Conservation (phyloP, 495 filamentous ascomycete genomes). For the Penicillium flavigenum region DNA sequence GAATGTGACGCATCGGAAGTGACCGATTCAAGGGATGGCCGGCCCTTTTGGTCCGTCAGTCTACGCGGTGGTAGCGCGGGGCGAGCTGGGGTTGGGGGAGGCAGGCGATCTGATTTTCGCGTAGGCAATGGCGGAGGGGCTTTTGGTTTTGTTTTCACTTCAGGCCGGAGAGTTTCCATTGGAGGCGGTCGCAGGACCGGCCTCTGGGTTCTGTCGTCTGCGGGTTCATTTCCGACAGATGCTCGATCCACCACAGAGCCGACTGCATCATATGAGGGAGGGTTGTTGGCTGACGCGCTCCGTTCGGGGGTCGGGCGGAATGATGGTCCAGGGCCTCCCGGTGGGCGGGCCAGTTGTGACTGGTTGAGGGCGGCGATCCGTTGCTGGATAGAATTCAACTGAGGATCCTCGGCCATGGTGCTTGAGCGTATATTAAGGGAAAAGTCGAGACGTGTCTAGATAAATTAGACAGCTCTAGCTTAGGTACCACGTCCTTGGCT, state of each 20-base stretch:
- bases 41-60: constrained; percentile 34
- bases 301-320: constrained; percentile 40
- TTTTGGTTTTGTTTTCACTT: constrained; percentile 38
- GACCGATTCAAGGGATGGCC: constrained; percentile 37
- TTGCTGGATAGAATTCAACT: constrained; percentile 53
- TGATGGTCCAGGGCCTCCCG: constrained; percentile 22
- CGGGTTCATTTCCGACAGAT: constrained; percentile 48
- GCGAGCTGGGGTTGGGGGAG: constrained; percentile 43
- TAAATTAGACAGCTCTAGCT: constrained; percentile 5
- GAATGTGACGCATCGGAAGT: constrained; percentile 41
- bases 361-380: constrained; percentile 61
- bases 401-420: constrained; percentile 39
- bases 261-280: constrained; percentile 40
- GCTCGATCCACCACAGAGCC: constrained; percentile 31
- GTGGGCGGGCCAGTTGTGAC: constrained; percentile 49
- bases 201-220: constrained; percentile 24
- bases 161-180: constrained; percentile 24
- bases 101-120: constrained; percentile 40
- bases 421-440: not conserved
- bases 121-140: constrained; percentile 54
- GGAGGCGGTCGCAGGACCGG: constrained; percentile 23
- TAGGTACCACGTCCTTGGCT: constrained; percentile 17
- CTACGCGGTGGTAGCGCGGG: constrained; percentile 44
- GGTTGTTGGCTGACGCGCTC: constrained; percentile 48
- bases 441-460: not conserved